phyloP scores from a whole-genome alignment of 805 yeast genomes.

The Lipomyces yamadae region DNA sequence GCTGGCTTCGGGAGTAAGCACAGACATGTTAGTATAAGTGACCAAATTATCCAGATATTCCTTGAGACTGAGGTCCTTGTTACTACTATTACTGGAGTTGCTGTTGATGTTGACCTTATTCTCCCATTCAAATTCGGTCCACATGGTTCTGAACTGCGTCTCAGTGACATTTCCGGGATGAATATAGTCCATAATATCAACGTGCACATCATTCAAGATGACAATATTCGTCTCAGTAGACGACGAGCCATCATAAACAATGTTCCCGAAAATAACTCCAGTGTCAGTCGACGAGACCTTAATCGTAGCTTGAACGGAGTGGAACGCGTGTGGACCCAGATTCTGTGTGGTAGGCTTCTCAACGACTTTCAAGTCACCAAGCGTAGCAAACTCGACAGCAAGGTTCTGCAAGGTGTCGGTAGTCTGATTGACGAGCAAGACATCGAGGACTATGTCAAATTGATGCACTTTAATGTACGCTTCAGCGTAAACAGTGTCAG shows the following conservation, averaged over 20 bases:
- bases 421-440: constrained; percentile 92
- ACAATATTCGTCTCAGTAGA: constrained; percentile 89
- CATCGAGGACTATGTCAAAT: constrained; percentile 93
- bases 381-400: constrained; percentile 91
- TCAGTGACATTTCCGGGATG: constrained; percentile 93
- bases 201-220: constrained; percentile 90
- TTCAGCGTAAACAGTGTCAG: constrained; percentile 97
- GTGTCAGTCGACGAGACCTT: constrained; percentile 97
- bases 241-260: constrained; percentile 94
- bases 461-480: constrained; percentile 96
- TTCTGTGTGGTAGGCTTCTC: constrained; percentile 89
- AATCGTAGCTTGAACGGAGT: constrained; percentile 82
- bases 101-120: constrained; percentile 81
- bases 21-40: constrained; percentile 88
- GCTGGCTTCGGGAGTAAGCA: constrained; percentile 91
- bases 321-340: constrained; percentile 97
- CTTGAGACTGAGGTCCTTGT: constrained; percentile 67
- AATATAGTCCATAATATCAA: constrained; percentile 96
- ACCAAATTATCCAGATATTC: constrained; percentile 77
- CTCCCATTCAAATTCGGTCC: constrained; percentile 99
- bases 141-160: constrained; percentile 90
- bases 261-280: constrained; percentile 96
- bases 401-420: constrained; percentile 84
- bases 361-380: constrained; percentile 93
- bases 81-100: constrained; percentile 46